Conservation (phyloP, 345 rosid genomes). For the Eutrema yunnanense region DNA sequence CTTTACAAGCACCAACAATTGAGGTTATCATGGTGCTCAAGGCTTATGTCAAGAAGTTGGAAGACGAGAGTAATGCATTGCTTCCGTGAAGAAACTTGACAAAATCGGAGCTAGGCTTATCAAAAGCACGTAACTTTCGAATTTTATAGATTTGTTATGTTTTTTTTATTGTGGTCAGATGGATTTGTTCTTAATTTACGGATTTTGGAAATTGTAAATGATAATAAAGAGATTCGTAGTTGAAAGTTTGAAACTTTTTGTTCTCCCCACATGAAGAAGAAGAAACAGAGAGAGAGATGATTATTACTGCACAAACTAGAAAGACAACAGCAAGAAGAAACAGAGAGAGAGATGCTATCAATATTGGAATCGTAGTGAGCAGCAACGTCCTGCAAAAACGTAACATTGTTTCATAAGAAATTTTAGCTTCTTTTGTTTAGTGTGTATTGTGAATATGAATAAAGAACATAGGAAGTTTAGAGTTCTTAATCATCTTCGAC, state of each 20-base stretch:
- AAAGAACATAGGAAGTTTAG: neutral
- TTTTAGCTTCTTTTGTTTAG: neutral
- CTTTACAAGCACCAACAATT: conserved; percentile 84
- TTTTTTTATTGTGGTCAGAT: too few species aligned
- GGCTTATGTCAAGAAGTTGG: conserved; percentile 88
- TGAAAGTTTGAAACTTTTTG: conserved; percentile 6
- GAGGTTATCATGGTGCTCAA: conserved; percentile 69
- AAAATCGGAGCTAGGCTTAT: conserved; percentile 80
- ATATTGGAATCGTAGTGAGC: conserved; percentile 68
- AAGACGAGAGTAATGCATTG: conserved; percentile 34
- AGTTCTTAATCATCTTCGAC: conserved; percentile 61
- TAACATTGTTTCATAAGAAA: neutral
- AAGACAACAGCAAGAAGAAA: conserved; percentile 46
- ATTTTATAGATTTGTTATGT: too few species aligned
- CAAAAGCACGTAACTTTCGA: conserved; percentile 18
- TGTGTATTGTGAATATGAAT: neutral
- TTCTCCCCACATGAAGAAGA: neutral
- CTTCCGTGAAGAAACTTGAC: conserved; percentile 59
- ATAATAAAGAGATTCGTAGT: conserved; percentile 5
- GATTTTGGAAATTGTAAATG: neutral
- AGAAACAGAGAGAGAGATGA: conserved; percentile 8
- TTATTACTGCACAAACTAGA: conserved; percentile 31
- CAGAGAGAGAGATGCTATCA: conserved; percentile 71
- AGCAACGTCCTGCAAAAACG: conserved; percentile 66
- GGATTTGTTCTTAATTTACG: neutral